These are phyloP conservation scores for Anaeromyces robustus DNA, from an alignment of 192 early-diverging fungal genomes.

Conservation along the genomic window DNA sequence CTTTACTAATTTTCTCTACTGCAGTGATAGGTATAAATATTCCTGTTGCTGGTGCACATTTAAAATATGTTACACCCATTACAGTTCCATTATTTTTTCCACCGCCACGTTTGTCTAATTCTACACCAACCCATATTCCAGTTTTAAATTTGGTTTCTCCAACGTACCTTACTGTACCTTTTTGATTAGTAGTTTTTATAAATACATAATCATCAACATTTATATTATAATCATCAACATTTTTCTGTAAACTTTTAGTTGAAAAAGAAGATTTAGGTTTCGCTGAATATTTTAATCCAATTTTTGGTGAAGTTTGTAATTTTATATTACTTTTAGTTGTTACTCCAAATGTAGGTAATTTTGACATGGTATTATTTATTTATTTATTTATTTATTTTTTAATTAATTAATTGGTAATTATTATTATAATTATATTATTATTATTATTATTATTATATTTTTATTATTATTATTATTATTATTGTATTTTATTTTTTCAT, in stretches of 20 bases:
- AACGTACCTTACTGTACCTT: conserved; percentile 54
- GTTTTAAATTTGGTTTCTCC: conserved; percentile 57
- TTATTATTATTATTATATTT: too few species aligned
- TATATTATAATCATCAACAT: conserved; percentile 15
- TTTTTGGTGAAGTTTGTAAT: neutral
- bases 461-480: too few species aligned
- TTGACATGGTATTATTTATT: neutral
- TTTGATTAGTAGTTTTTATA: conserved; percentile 35
- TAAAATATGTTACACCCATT: conserved; percentile 51
- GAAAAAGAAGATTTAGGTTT: too few species aligned
- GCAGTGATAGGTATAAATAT: conserved; percentile 32
- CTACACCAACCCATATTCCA: conserved; percentile 66
- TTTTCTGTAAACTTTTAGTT: neutral
- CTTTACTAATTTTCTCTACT: neutral
- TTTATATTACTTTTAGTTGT: neutral
- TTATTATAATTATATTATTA: too few species aligned
- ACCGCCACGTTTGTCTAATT: conserved; percentile 48
- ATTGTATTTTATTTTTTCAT: too few species aligned
- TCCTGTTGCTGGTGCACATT: conserved; percentile 48
- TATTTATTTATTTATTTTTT: too few species aligned
- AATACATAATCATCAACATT: conserved; percentile 49
- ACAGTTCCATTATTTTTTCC: conserved; percentile 70
- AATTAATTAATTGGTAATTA: too few species aligned
- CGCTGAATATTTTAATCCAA: neutral
- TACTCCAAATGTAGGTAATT: neutral